phyloP scores from a whole-genome alignment of 129 eudicot genomes.

The Dittrichia graveolens region DNA sequence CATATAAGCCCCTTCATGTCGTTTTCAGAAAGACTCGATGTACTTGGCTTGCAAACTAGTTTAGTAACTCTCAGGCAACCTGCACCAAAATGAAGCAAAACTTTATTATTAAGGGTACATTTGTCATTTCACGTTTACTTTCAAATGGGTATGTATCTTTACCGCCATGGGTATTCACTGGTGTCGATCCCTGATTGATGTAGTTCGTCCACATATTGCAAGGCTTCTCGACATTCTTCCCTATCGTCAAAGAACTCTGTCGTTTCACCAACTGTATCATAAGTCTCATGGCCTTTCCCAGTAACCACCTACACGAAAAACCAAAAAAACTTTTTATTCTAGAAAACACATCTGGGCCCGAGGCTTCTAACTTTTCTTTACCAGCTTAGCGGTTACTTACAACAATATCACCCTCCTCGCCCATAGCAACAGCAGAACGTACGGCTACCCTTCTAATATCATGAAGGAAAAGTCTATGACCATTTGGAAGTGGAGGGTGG shows the following conservation, averaged over 20 bases:
- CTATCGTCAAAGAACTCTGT: constrained; percentile 88
- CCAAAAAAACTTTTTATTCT: background rate
- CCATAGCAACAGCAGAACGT: constrained; percentile 98
- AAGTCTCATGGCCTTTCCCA: constrained; percentile 91
- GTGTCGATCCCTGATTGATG: constrained; percentile 99
- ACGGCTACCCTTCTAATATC: constrained; percentile 95
- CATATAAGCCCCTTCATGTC: constrained; percentile 5
- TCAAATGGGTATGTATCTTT: background rate
- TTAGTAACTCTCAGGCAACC: constrained; percentile 92
- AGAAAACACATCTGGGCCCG: background rate
- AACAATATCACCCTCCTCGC: constrained; percentile 97
- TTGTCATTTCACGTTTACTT: background rate
- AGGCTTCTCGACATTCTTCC: constrained; percentile 94
- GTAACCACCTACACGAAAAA: constrained; percentile 70
- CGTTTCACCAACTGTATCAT: constrained; percentile 78
- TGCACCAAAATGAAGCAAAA: constrained; percentile 35
- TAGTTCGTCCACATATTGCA: constrained; percentile 92
- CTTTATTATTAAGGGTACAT: background rate
- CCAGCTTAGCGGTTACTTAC: constrained; percentile 47
- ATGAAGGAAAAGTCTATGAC: constrained; percentile 87
- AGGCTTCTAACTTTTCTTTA: background rate
- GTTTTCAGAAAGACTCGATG: background rate
- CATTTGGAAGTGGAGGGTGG: constrained; percentile 91
- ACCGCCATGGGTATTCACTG: constrained; percentile 99
- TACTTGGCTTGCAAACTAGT: background rate